Conservation (phyloP, 148 eudicot genomes). For the Suaeda aralocaspica region DNA sequence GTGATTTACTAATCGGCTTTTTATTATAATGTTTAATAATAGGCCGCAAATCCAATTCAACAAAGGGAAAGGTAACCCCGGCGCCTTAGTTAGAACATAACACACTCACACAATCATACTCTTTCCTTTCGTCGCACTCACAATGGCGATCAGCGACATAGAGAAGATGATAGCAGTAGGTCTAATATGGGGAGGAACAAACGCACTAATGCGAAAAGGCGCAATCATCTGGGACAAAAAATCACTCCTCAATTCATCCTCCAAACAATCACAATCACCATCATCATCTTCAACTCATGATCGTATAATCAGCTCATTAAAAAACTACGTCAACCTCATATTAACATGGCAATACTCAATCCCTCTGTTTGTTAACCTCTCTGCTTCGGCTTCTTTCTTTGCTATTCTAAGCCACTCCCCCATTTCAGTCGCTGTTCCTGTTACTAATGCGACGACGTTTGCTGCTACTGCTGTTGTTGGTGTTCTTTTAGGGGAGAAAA, state of each 20-base stretch:
- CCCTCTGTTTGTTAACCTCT: slow-evolving; percentile 65
- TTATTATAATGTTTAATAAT: too few relatives aligned
- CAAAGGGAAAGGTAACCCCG: too few relatives aligned
- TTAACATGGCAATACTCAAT: slow-evolving; percentile 70
- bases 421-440: slow-evolving; percentile 80
- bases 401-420: slow-evolving; percentile 57
- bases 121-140: too few relatives aligned
- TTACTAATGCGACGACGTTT: slow-evolving; percentile 83
- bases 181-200: slow-evolving; percentile 81
- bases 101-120: too few relatives aligned
- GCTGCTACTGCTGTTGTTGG: slow-evolving; percentile 79
- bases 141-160: slow-evolving; percentile 41
- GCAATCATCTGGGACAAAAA: slow-evolving; percentile 58
- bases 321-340: slow-evolving; percentile 50
- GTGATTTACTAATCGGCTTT: too few relatives aligned
- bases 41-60: too few relatives aligned
- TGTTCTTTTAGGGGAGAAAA: slow-evolving; percentile 56
- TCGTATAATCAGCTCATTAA: slow-evolving; percentile 31
- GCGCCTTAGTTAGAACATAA: too few relatives aligned
- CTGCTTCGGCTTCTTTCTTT: slow-evolving; percentile 81
- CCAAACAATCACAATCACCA: slow-evolving; percentile 24
- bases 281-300: slow-evolving; percentile 3
- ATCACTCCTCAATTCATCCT: slow-evolving; percentile 32
- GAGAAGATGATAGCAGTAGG: slow-evolving; percentile 85
- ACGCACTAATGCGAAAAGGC: slow-evolving; percentile 69